Conservation (phyloP, 2,329 filamentous ascomycete species). For the Pseudogymnoascus sp. region DNA sequence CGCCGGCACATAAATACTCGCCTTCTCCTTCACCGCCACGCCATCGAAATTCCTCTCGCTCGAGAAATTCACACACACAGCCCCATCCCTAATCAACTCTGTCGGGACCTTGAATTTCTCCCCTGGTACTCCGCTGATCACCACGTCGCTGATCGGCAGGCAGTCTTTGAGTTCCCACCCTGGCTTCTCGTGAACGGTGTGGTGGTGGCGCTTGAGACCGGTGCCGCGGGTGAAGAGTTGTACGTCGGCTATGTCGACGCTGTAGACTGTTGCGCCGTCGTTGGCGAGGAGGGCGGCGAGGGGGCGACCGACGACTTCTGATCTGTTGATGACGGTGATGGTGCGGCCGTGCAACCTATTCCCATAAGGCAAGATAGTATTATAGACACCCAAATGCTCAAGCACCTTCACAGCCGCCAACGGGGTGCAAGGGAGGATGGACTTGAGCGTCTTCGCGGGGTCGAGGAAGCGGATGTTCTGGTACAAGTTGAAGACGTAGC, state of each 20-base stretch:
- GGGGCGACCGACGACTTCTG: conserved; percentile 89
- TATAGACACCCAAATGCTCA: conserved; percentile 94
- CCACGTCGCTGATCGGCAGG: conserved; percentile 82
- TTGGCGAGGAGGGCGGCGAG: conserved; percentile 91
- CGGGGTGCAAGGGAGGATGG: conserved; percentile 89
- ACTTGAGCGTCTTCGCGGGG: conserved; percentile 73
- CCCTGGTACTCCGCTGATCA: conserved; percentile 86
- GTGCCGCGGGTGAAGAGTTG: conserved; percentile 87
- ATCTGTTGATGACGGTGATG: conserved; percentile 93
- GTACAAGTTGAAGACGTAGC: conserved; percentile 99
- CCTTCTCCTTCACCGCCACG: conserved; percentile 85
- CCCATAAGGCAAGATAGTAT: conserved; percentile 84
- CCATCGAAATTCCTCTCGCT: conserved; percentile 88
- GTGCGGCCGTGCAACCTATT: conserved; percentile 91
- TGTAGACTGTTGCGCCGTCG: conserved; percentile 92
- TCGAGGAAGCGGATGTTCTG: conserved; percentile 96
- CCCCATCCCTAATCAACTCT: conserved; percentile 76
- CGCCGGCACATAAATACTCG: conserved; percentile 92
- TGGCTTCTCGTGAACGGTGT: conserved; percentile 79
- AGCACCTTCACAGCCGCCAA: conserved; percentile 95
- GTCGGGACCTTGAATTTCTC: conserved; percentile 87
- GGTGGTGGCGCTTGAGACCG: conserved; percentile 76
- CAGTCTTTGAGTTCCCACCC: conserved; percentile 75
- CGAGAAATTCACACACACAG: conserved; percentile 98
- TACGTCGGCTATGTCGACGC: conserved; percentile 84